Conservation (phyloP, 345 rosid genomes). For the Hibiscus tridactylites region DNA sequence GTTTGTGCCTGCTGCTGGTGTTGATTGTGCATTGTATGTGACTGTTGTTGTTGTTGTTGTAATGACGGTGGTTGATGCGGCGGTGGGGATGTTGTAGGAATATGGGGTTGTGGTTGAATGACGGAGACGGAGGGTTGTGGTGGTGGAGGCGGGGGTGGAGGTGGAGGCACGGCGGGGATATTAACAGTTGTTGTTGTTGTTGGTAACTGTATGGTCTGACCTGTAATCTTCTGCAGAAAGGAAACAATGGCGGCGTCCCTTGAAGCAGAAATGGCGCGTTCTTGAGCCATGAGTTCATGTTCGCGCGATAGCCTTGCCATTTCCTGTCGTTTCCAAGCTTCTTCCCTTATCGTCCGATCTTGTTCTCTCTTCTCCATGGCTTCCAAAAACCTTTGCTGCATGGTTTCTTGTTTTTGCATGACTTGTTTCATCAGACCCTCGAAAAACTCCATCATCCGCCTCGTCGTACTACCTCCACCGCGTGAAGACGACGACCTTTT, state of each 20-base stretch:
- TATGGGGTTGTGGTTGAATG: slow-evolving; percentile 11
- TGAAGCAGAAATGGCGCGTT: slow-evolving; percentile 58
- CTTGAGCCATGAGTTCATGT: slow-evolving; percentile 60
- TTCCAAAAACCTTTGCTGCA: slow-evolving; percentile 72
- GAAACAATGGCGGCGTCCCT: slow-evolving; percentile 61
- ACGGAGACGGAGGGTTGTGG: slow-evolving; percentile 11
- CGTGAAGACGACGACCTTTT: slow-evolving; percentile 35
- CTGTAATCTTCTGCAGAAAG: slow-evolving; percentile 66
- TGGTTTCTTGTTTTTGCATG: slow-evolving; percentile 70
- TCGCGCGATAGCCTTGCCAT: slow-evolving; percentile 55
- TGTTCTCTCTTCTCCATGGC: slow-evolving; percentile 77
- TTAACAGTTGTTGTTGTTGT: slow-evolving; percentile 5
- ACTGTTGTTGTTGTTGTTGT: slow-evolving; percentile 1
- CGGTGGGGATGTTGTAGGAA: slow-evolving; percentile 8
- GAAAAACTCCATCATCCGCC: slow-evolving; percentile 63
- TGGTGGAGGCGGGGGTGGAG: slow-evolving; percentile 24
- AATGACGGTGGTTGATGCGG: neutral
- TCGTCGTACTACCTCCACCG: slow-evolving; percentile 15
- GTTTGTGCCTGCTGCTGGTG: neutral
- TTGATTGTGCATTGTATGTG: slow-evolving; percentile 4
- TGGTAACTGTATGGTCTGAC: slow-evolving; percentile 65
- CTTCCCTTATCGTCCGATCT: slow-evolving; percentile 65
- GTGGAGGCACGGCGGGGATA: slow-evolving; percentile 17
- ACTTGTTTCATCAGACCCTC: slow-evolving; percentile 63
- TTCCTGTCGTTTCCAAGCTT: slow-evolving; percentile 79